These are phyloP conservation scores for Pulveroboletus sp. DNA, from an alignment of 1,284 basidiomycete genomes.

Conservation along the genomic window DNA sequence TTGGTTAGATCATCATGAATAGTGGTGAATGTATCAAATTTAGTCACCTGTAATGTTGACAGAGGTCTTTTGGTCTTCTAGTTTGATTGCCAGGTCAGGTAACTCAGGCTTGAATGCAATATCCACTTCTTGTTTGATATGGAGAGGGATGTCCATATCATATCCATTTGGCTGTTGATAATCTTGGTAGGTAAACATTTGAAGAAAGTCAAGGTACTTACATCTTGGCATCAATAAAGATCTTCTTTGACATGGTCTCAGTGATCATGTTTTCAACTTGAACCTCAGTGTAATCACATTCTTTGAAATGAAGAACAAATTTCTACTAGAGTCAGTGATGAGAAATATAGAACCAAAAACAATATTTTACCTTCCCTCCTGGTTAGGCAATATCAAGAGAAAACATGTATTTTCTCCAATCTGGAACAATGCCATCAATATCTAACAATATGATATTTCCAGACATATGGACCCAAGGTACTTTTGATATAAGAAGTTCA, in stretches of 20 bases:
- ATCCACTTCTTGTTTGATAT: too few relatives aligned
- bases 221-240: too few relatives aligned
- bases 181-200: too few relatives aligned
- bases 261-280: background rate
- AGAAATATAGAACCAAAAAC: background rate
- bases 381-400: background rate
- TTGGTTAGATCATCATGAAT: background rate
- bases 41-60: background rate
- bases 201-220: too few relatives aligned
- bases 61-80: too few relatives aligned
- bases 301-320: background rate
- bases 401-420: slow-evolving; percentile 1
- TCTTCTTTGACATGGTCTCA: too few relatives aligned
- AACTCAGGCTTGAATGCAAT: too few relatives aligned
- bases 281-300: background rate
- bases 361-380: background rate
- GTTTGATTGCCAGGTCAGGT: background rate
- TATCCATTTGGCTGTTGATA: too few relatives aligned
- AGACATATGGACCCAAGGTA: background rate
- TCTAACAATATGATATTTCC: background rate
- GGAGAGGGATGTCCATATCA: too few relatives aligned
- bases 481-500: background rate
- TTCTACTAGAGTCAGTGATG: background rate
- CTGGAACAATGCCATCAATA: background rate
- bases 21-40: background rate